A percentile compares a stretch with the other conserved stretches of the same genome.
Conservation (phyloP, 441 rosid species). For the Melastoma candidum region DNA sequence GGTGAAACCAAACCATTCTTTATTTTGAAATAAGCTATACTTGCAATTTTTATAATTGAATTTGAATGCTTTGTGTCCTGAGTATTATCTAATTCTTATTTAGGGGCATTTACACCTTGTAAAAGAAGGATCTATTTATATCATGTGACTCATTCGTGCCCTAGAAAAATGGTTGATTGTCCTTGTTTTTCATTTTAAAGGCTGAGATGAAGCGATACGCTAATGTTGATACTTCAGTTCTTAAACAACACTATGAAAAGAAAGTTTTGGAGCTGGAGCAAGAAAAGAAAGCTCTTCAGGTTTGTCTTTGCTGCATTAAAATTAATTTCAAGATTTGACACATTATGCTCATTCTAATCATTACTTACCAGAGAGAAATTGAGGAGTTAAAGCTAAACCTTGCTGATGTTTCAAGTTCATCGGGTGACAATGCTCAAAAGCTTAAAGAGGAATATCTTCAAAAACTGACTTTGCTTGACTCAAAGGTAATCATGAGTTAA, state of each 20-base stretch:
- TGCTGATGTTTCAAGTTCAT: conserved; percentile 53
- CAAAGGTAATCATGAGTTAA: conserved; percentile 46
- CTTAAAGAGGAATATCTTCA: conserved; percentile 86
- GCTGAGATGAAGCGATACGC: conserved; percentile 88
- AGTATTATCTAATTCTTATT: too few species aligned
- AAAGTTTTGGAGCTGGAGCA: conserved; percentile 83
- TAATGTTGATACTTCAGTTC: conserved; percentile 66
- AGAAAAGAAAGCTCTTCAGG: conserved; percentile 77
- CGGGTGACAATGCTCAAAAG: conserved; percentile 79
- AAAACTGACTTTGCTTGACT: conserved; percentile 75
- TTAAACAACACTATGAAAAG: conserved; percentile 93
- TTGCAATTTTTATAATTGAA: too few species aligned
- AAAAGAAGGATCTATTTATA: too few species aligned
- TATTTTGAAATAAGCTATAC: too few species aligned
- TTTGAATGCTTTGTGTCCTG: background rate
- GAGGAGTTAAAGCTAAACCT: conserved; percentile 67
- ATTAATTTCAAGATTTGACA: conserved; percentile 1
- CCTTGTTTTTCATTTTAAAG: conserved; percentile 29
- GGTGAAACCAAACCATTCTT: conserved; percentile 27
- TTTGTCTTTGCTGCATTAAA: conserved; percentile 16
- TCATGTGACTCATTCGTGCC: too few species aligned
- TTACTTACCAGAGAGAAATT: conserved; percentile 74
- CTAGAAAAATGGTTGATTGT: background rate
- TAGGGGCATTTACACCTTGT: too few species aligned
- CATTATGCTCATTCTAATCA: conserved; percentile 7